phyloP scores from a whole-genome alignment of 2,329 filamentous ascomycete genomes.

The Colletotrichum chlorophyti region DNA sequence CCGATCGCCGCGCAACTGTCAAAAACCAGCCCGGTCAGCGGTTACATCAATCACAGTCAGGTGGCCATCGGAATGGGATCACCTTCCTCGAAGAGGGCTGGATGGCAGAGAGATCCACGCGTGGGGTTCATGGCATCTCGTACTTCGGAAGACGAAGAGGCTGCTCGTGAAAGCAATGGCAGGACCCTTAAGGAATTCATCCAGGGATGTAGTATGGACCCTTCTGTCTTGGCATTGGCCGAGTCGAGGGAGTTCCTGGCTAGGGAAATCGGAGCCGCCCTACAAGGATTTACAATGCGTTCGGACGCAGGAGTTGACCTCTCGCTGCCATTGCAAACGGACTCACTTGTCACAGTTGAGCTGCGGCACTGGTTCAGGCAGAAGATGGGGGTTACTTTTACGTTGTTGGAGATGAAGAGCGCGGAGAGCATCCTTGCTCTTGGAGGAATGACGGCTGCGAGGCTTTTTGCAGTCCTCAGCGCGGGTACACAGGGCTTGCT shows the following conservation, averaged over 20 bases:
- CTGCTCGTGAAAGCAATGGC: conserved; percentile 11
- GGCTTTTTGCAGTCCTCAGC: background rate
- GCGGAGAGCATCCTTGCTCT: conserved; percentile 9
- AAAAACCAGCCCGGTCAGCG: background rate
- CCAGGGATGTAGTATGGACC: background rate
- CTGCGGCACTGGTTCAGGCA: conserved; percentile 32
- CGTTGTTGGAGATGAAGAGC: conserved; percentile 7
- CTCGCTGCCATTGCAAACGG: conserved; percentile 20
- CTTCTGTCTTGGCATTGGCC: background rate
- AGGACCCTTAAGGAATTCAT: conserved; percentile 3
- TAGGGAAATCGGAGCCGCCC: background rate
- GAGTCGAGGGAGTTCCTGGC: conserved; percentile 11
- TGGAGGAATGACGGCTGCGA: background rate
- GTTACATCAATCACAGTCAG: conserved; percentile 30
- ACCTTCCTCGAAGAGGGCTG: conserved; percentile 8
- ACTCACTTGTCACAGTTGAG: conserved; percentile 34
- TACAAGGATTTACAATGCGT: conserved; percentile 28
- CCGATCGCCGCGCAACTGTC: background rate
- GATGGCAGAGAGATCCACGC: conserved; percentile 33
- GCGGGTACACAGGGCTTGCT: background rate
- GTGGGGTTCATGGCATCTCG: conserved; percentile 31
- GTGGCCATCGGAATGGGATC: conserved; percentile 25
- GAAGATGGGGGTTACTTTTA: conserved; percentile 25
- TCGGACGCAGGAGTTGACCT: conserved; percentile 13
- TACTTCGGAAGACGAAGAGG: too few species aligned